A percentile compares a stretch with the other conserved stretches of the same genome.
Evolutionary conservation across 140 eudicot genomes (phyloP).

Genomic region (Artemisia princeps): DNA sequence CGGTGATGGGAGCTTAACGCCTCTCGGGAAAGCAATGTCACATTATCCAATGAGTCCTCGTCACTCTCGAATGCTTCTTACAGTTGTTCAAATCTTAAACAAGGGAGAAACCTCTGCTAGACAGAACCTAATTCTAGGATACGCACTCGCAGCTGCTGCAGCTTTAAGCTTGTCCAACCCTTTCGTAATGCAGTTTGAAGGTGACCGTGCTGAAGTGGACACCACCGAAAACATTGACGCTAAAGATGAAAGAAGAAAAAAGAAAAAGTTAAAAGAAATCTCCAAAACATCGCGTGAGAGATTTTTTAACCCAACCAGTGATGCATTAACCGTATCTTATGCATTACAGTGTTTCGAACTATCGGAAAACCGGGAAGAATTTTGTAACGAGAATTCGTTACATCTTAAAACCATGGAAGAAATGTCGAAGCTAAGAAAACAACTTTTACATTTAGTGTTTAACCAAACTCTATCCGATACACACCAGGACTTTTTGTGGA

Average conservation of each 20-base stretch:
- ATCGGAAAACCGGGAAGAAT: slow-evolving; percentile 40
- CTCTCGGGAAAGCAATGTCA: slow-evolving; percentile 89
- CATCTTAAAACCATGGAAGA: slow-evolving; percentile 84
- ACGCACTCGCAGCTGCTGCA: slow-evolving; percentile 91
- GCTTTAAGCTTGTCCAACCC: slow-evolving; percentile 89
- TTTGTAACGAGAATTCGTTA: slow-evolving; percentile 51
- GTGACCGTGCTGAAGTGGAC: slow-evolving; percentile 21
- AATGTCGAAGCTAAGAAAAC: slow-evolving; percentile 84
- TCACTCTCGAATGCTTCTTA: slow-evolving; percentile 90
- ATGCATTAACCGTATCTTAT: slow-evolving; percentile 65
- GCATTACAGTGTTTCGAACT: slow-evolving; percentile 77
- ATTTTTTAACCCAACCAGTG: slow-evolving; percentile 65
- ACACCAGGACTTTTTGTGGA: slow-evolving; percentile 51
- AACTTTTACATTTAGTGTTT: slow-evolving; percentile 66
- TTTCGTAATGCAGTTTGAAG: slow-evolving; percentile 54
- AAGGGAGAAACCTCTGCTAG: slow-evolving; percentile 35
- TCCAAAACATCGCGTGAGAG: slow-evolving; percentile 47
- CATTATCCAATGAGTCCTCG: slow-evolving; percentile 95
- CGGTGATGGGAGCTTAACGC: slow-evolving; percentile 54
- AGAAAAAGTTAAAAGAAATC: slow-evolving; percentile 53
- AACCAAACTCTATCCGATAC: slow-evolving; percentile 26
- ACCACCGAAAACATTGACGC: slow-evolving; percentile 9
- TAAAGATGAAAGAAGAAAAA: slow-evolving; percentile 42
- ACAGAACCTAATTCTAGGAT: slow-evolving; percentile 55
- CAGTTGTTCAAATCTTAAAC: slow-evolving; percentile 61